Evolutionary conservation across 2,329 filamentous ascomycete genomes (phyloP), one percentile per base, ranked within the genome.

Genomic region (Fusarium fracticaudum): DNA sequence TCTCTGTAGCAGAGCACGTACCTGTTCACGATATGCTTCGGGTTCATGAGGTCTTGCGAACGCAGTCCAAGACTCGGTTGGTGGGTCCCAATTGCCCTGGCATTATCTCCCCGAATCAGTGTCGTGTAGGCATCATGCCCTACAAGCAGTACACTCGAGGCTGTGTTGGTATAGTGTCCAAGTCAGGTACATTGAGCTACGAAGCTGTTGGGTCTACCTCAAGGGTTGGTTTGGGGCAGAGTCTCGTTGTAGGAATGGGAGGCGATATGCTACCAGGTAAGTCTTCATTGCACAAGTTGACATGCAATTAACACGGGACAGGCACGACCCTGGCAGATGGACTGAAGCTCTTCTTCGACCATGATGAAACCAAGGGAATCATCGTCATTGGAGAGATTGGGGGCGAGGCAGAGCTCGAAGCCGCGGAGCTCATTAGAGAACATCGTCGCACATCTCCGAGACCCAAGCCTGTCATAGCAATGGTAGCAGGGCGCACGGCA

Each of bases 21-120:
- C 93, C 93, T 0, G 83, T 94, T 24, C 92, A 95, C 80, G 93
- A 95, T 78, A 91, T 95, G 79, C 86, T 95, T 73, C 88, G 92
- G 83, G 83, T 88, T 59, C 91, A 94, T 59, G 91, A 91, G 31
- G 91, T 94, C 55, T 86, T 95, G 9, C 86, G 89, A 70, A 92
- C 92, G 0, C 93, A 95, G 79, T 91, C 87, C 3, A 92, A 89
- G 74, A 93, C 92, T 0, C 86, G 93, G 12, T 86, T 96, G 0
- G 92, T 96, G 1, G 93, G 93, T 4, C 92, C 93, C n/a, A 96
- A 95, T 79, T 93, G 92, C 26, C 93, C 93, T 0, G 93, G 93
- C 0, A 94, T 96, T 70, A 94, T 95, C 64, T 92, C 92, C 8
- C 91, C 93, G 0, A 88, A 91, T 29, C 91, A 90, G 6, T 95